Evolutionary conservation across 1,284 basidiomycete species (phyloP), one percentile per base, ranked within the genome.

Genomic region (Fistulina hepatica): DNA sequence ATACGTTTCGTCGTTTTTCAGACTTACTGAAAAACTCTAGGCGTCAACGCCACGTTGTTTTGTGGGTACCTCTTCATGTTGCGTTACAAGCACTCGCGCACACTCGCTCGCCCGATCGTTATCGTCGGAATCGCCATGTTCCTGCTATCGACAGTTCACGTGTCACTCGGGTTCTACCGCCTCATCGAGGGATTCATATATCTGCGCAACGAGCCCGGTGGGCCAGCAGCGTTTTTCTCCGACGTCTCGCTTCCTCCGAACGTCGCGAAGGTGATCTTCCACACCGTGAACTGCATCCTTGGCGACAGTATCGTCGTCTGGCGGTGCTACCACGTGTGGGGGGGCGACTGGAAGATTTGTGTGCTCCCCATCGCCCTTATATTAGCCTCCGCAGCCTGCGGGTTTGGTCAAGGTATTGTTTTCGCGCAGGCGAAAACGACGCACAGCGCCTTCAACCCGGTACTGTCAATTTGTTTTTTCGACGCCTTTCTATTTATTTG

Each of bases 271-370:
- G 60, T 62, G 21, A 55, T 53, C 16, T 54, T 63, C 26, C 60
- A 62, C 41, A 59, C 59, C 17, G 50, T 60, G 12, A 60, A 60
- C 38, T 59, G 56, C 3, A 51, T 60, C 25, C 44, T 61, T 10
- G 58, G 59, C 6, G 59, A 63, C 37, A 54, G 57, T 41, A 56
- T 62, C 16, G 57, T 60, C 28, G 59, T 60, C 6, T 62, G 59
- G 59, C 48, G 60, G 36, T 62, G 60, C 42, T 62, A 48, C 33
- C 55, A 59, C 24, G 58, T 62, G 8, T 62, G 60, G 60, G 54
- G 55, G 11, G 45, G 51, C 24, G 50, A 52, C 38, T 59, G 56
- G 55, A 44, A 48, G 35, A 52, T 59, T 39, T 59, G 56, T 25
- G 44, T 55, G 6, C 23, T 56, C 6, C 58, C 59, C 2, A 46